A percentile compares a stretch with the other conserved stretches of the same genome.
Evolutionary conservation across 2,329 filamentous ascomycete genomes (phyloP).

Genomic region (Microascus cirrosus): DNA sequence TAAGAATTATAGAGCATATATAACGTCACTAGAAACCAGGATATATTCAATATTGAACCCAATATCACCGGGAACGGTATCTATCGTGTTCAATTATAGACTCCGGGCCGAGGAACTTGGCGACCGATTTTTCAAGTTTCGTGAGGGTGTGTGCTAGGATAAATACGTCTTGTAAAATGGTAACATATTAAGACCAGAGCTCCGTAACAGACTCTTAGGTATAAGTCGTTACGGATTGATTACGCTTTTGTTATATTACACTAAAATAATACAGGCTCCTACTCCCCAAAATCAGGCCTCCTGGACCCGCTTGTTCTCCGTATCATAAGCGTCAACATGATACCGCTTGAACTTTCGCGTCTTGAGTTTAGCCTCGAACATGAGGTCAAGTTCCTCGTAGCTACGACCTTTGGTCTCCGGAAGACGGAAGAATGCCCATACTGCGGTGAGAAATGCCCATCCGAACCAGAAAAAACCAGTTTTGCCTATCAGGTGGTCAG

Average conservation of each 20-base stretch:
- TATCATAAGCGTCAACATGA: background rate
- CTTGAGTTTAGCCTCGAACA: background rate
- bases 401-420: constrained; percentile 41
- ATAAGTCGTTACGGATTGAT: too few relatives aligned
- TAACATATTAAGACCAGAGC: too few relatives aligned
- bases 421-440: constrained; percentile 39
- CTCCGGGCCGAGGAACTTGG: too few relatives aligned
- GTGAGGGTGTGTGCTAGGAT: too few relatives aligned
- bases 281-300: background rate
- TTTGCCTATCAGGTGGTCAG: constrained; percentile 12
- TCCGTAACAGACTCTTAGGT: too few relatives aligned
- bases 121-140: too few relatives aligned
- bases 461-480: constrained; percentile 29
- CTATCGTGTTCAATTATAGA: too few relatives aligned
- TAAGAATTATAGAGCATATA: too few relatives aligned
- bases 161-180: too few relatives aligned
- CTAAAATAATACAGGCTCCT: background rate
- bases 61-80: too few relatives aligned
- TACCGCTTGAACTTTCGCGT: background rate
- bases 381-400: background rate
- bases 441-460: constrained; percentile 26
- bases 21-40: too few relatives aligned
- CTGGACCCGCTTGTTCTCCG: background rate
- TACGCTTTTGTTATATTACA: background rate
- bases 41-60: too few relatives aligned